Evolutionary conservation across 257 asterid species (phyloP), one percentile per base, ranked within the genome.

Genomic region (Apocynum venetum): DNA sequence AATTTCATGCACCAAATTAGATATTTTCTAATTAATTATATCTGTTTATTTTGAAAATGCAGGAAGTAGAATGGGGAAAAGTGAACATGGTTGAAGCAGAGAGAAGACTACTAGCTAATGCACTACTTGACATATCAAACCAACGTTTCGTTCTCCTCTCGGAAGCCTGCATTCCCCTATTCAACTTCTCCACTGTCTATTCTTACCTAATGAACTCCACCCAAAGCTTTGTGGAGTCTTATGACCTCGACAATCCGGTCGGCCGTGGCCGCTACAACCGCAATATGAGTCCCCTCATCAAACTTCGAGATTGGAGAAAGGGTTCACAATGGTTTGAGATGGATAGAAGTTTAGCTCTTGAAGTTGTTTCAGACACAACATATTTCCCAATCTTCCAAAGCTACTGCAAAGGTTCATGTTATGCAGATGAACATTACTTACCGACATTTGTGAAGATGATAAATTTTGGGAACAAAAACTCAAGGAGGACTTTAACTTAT

Each of bases 301-400:
- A 41, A 14, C 77, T 89, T 10, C 11, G 76, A 0, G 90, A 93
- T 19, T 93, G 99, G 99, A 68, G 94, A 38, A 95, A 95, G 57
- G 99, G 98, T 46, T 88, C 98, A 48, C 97, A 95, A 56, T 95
- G 98, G 99, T 95, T 95, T 14, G 90, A 72, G n/a, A 87, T 90
- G 72, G 94, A 91, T 40, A 79, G 97, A 14, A 80, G 63, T 14
- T 88, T 93, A 0, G 98, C 98, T 2, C 0, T 90, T 3, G 98
- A 93, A 77, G 87, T 95, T 0, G 60, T 93, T 12, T 77, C 94
- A 0, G 99, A 95, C 60, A 78, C n/a, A 4, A 68, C 51, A 0
- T 89, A 88, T 72, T 93, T 91, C 31, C 80, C 89, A 0, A 53
- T 81, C 1, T 95, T 89, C 48, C 87, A 82, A n/a, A 53, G 69